phyloP scores from a whole-genome alignment of 371 early-diverging fungal species.

The Saksenaea vasiformis region DNA sequence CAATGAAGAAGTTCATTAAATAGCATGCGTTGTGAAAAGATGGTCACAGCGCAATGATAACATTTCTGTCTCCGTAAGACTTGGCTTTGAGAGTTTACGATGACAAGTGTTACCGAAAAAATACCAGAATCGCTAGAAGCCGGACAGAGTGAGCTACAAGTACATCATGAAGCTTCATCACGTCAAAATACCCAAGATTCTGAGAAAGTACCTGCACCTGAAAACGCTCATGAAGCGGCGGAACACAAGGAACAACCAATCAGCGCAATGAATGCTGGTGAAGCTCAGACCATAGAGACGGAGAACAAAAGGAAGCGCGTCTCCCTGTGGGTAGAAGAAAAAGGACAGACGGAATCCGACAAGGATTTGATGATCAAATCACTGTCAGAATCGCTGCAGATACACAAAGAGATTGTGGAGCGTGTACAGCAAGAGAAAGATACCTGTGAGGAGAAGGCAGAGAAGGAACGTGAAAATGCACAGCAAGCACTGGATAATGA shows the following conservation, averaged over 20 bases:
- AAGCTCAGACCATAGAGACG: background rate
- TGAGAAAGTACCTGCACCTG: background rate
- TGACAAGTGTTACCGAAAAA: background rate
- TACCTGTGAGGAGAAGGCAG: slow-evolving; percentile 16
- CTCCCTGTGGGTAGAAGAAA: background rate
- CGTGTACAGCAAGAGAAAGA: slow-evolving; percentile 22
- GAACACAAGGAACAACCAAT: background rate
- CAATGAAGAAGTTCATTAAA: too few relatives aligned
- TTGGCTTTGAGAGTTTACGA: too few relatives aligned
- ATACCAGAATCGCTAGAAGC: background rate
- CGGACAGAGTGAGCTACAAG: background rate
- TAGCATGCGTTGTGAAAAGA: too few relatives aligned
- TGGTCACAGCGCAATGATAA: too few relatives aligned
- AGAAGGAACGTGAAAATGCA: slow-evolving; percentile 15
- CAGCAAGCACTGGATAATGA: slow-evolving; percentile 5
- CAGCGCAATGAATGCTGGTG: background rate
- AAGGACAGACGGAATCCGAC: background rate
- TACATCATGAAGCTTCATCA: background rate
- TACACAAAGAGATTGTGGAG: background rate
- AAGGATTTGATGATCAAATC: slow-evolving; percentile 1
- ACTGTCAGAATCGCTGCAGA: background rate
- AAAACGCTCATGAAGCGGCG: background rate
- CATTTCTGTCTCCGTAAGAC: too few relatives aligned
- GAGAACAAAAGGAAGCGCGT: background rate
- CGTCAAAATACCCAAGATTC: background rate